A percentile compares a stretch with the other conserved stretches of the same genome.
Evolutionary conservation across 1,284 basidiomycete species (phyloP).

Genomic region (Tilletiaria anomala): DNA sequence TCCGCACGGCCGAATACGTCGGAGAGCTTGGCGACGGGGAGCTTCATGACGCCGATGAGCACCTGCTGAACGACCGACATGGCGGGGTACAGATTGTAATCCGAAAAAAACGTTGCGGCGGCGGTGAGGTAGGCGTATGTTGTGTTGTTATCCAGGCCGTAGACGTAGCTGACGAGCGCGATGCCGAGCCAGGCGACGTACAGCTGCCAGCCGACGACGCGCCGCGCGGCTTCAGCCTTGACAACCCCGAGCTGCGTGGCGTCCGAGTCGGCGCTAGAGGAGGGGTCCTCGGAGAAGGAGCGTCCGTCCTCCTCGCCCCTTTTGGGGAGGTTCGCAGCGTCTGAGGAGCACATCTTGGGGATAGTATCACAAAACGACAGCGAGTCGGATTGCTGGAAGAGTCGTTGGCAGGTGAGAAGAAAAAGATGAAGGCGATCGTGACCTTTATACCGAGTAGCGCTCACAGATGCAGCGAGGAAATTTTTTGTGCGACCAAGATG

Average conservation of each 20-base stretch:
- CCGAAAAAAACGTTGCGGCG: constrained; percentile 11
- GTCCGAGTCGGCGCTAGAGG: too few relatives aligned
- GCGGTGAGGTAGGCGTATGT: constrained; percentile 16
- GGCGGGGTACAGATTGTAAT: constrained; percentile 15
- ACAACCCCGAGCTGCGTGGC: constrained; percentile 27
- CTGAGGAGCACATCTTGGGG: too few relatives aligned
- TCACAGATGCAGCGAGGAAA: too few relatives aligned
- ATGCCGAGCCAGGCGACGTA: constrained; percentile 24
- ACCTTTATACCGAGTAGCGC: too few relatives aligned
- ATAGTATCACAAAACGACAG: too few relatives aligned
- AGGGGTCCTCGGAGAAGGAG: too few relatives aligned
- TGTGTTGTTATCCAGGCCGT: constrained; percentile 29
- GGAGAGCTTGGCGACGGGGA: constrained; percentile 34
- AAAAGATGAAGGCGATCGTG: too few relatives aligned
- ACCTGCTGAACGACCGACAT: constrained; percentile 24
- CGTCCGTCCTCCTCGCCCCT: too few relatives aligned
- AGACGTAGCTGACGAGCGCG: constrained; percentile 20
- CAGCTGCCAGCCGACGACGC: constrained; percentile 20
- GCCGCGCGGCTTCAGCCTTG: constrained; percentile 19
- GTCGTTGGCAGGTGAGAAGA: too few relatives aligned
- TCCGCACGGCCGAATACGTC: constrained; percentile 36
- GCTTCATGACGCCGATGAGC: constrained; percentile 34
- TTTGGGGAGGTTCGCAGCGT: too few relatives aligned
- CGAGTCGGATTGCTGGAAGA: too few relatives aligned
- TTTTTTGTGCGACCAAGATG: too few relatives aligned